These are phyloP conservation scores for Aspergillus pseudoterreus DNA, from an alignment of 2,329 filamentous ascomycete genomes.

Conservation along the genomic window DNA sequence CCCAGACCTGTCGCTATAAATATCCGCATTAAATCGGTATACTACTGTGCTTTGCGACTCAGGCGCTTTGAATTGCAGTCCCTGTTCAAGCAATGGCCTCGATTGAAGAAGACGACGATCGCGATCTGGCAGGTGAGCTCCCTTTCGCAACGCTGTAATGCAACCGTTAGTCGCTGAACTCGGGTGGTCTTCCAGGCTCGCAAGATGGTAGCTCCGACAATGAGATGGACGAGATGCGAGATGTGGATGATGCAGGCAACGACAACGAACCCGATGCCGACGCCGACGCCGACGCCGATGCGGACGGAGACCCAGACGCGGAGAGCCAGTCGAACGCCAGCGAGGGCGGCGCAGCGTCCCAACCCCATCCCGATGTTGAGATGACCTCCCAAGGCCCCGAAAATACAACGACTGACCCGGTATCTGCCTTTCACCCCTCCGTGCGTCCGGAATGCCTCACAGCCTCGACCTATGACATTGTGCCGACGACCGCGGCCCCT, in stretches of 20 bases:
- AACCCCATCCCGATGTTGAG: slow-evolving; percentile 46
- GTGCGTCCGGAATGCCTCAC: slow-evolving; percentile 75
- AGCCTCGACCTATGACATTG: slow-evolving; percentile 84
- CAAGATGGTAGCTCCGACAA: slow-evolving; percentile 49
- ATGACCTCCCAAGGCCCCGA: slow-evolving; percentile 46
- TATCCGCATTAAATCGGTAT: background rate
- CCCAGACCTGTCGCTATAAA: background rate
- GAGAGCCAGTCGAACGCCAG: slow-evolving; percentile 40
- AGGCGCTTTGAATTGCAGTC: background rate
- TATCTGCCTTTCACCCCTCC: slow-evolving; percentile 53
- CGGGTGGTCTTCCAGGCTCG: slow-evolving; percentile 33
- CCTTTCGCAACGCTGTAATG: background rate
- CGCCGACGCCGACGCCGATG: slow-evolving; percentile 31
- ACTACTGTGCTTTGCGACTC: background rate
- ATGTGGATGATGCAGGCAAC: slow-evolving; percentile 39
- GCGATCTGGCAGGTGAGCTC: slow-evolving; percentile 36
- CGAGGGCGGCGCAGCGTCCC: slow-evolving; percentile 32
- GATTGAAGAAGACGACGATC: slow-evolving; percentile 42
- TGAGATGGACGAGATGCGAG: slow-evolving; percentile 45
- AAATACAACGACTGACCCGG: slow-evolving; percentile 27
- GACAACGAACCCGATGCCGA: slow-evolving; percentile 31
- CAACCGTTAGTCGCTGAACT: slow-evolving; percentile 5
- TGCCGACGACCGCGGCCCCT: slow-evolving; percentile 93
- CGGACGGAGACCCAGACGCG: slow-evolving; percentile 31
- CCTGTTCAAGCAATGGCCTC: slow-evolving; percentile 24